Percentiles rank a stretch among this genome's conserved stretches.
Conservation (phyloP, 1,139 yeast genomes). For the Hemisphaericaspora subhashii region DNA sequence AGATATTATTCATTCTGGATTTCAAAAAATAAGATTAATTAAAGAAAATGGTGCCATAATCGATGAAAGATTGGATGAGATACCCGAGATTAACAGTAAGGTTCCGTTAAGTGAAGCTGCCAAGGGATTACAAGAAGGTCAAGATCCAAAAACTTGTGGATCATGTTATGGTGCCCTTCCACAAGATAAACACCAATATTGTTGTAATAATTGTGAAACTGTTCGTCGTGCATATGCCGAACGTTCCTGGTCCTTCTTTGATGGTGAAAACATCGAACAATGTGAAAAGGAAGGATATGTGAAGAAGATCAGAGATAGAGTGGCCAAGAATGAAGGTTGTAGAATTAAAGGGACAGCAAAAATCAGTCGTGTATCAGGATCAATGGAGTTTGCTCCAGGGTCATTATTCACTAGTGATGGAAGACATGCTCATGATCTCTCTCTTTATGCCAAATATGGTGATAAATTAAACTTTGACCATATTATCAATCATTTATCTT, state of each 20-base stretch:
- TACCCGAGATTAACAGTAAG: conserved; percentile 28
- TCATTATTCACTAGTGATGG: conserved; percentile 55
- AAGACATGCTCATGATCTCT: conserved; percentile 80
- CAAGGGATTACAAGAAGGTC: conserved; percentile 38
- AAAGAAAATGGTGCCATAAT: conserved; percentile 21
- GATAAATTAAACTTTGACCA: conserved; percentile 72
- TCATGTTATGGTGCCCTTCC: conserved; percentile 85
- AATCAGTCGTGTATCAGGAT: conserved; percentile 85
- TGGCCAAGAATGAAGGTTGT: conserved; percentile 74
- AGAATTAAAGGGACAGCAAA: conserved; percentile 75
- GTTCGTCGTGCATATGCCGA: conserved; percentile 78
- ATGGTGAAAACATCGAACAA: conserved; percentile 82
- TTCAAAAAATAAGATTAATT: conserved; percentile 65
- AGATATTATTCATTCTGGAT: conserved; percentile 70
- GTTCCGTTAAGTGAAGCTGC: conserved; percentile 34
- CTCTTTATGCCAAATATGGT: conserved; percentile 58
- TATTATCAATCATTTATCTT: conserved; percentile 73
- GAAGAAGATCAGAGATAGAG: conserved; percentile 51
- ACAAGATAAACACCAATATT: conserved; percentile 59
- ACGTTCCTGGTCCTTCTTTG: conserved; percentile 84
- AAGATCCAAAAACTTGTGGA: conserved; percentile 64
- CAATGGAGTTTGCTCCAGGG: conserved; percentile 95
- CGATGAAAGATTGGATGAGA: conserved; percentile 32
- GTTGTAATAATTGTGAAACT: conserved; percentile 86
- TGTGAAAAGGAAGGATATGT: conserved; percentile 91